Evolutionary conservation across 192 early-diverging fungal genomes (phyloP), one percentile per base, ranked within the genome.

Genomic region (Tieghemiomyces parasiticus): DNA sequence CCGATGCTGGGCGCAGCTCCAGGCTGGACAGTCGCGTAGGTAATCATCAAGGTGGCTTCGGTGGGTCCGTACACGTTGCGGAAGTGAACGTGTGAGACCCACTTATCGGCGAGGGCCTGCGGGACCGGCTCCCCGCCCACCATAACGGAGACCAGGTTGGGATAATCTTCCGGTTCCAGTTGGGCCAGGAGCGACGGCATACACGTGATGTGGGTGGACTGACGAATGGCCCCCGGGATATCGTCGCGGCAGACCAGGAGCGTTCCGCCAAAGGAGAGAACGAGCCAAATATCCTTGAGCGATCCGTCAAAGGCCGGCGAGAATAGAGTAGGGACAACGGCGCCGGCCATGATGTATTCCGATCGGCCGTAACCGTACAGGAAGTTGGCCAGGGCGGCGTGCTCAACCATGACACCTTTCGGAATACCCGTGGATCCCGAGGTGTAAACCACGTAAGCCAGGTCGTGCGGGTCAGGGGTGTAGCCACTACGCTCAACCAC

Each of bases 1-100:
- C 71, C 71, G 20, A 72, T 72, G 30, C 61, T 59, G 0, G 62
- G 32, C 3, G 28, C 8, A 3, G 29, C 32, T 2, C 32, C 32
- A 33, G 2, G 9, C 9, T 34, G 28, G 19, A 56, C 9, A 10
- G 2, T 8, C 16, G 28, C 54, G 34, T 30, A 34, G 54, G 29
- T 26, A 29, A 8, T 56, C 20, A 20, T 16, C 2, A 56, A 33
- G 54, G 54, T 34, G 54, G 32, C 54, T 56, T 56, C 54, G 54
- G 54, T 35, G 34, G 54, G 54, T 3, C 54, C 54, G 24, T 56
- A 56, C 28, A 10, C 20, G 24, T 56, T 56, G 24, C 29, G 8
- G 16, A 56, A 10, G 9, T 31, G 28, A 29, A 34, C 30, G 19
- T 35, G 33, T 20, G 14, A 8, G 9, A 16, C 12, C 54, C 54